phyloP scores from a whole-genome alignment of 495 filamentous ascomycete genomes.

The Neurospora sp. region DNA sequence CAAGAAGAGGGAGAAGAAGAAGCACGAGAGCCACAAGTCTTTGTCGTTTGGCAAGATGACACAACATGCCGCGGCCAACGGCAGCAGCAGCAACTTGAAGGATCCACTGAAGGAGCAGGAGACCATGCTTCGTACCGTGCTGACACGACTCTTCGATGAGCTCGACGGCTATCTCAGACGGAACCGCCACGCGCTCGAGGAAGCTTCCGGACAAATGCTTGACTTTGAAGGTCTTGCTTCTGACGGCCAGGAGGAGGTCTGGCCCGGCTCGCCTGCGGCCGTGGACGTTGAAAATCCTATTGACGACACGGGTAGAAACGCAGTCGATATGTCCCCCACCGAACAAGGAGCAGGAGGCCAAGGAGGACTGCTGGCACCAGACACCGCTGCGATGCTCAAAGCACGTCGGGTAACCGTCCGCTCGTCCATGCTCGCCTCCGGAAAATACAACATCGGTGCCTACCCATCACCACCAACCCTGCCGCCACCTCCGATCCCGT shows the following conservation, averaged over 20 bases:
- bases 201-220: conserved; percentile 9
- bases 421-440: conserved; percentile 9
- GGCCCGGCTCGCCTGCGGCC: neutral
- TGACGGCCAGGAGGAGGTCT: conserved; percentile 5
- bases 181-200: conserved; percentile 12
- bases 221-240: conserved; percentile 9
- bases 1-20: neutral
- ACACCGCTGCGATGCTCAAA: neutral
- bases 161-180: conserved; percentile 13
- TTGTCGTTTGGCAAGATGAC: neutral
- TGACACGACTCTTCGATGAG: conserved; percentile 7
- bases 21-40: neutral
- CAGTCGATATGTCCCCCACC: neutral
- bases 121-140: conserved; percentile 3
- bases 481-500: conserved; percentile 13
- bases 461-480: neutral
- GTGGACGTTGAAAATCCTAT: neutral
- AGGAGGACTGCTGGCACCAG: neutral
- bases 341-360: conserved; percentile 1
- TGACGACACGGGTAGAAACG: neutral
- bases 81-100: neutral
- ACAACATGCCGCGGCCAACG: neutral
- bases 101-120: conserved; percentile 5
- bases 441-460: conserved; percentile 1
- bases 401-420: conserved; percentile 11